Evolutionary conservation across 345 rosid species (phyloP).

Genomic region (Bretschneidera sinensis): DNA sequence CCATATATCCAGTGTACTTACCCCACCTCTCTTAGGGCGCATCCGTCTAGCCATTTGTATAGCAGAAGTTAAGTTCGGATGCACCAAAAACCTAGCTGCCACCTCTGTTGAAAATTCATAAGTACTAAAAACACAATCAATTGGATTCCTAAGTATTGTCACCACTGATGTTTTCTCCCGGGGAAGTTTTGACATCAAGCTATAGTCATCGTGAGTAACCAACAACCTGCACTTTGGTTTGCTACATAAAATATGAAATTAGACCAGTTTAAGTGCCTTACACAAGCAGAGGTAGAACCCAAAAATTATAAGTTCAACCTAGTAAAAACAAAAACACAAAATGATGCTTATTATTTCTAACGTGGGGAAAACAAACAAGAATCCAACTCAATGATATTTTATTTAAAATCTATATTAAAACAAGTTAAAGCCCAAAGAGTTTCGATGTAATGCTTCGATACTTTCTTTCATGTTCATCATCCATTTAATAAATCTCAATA

Average conservation of each 20-base stretch:
- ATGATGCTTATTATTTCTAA: too few species aligned
- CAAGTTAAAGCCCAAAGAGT: too few species aligned
- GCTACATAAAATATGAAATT: constrained; percentile 39
- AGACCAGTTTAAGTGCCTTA: constrained; percentile 5
- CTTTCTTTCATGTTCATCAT: too few species aligned
- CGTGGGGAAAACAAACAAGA: too few species aligned
- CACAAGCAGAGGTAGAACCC: not conserved
- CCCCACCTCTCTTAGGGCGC: constrained; percentile 52
- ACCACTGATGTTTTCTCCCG: constrained; percentile 76
- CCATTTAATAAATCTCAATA: too few species aligned
- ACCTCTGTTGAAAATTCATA: constrained; percentile 96
- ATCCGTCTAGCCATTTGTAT: constrained; percentile 56
- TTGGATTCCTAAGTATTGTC: constrained; percentile 86
- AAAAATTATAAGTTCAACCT: too few species aligned
- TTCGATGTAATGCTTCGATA: too few species aligned
- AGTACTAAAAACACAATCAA: constrained; percentile 83
- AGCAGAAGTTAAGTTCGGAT: constrained; percentile 87
- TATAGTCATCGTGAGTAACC: constrained; percentile 95
- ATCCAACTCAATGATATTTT: too few species aligned
- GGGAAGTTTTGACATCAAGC: constrained; percentile 84
- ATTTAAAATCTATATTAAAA: too few species aligned
- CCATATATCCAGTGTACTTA: constrained; percentile 96
- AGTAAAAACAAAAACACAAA: too few species aligned
- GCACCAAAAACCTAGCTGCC: constrained; percentile 94
- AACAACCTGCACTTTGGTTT: constrained; percentile 70